Conservation (phyloP, 2,329 filamentous ascomycete species). For the Colletotrichum sp. region DNA sequence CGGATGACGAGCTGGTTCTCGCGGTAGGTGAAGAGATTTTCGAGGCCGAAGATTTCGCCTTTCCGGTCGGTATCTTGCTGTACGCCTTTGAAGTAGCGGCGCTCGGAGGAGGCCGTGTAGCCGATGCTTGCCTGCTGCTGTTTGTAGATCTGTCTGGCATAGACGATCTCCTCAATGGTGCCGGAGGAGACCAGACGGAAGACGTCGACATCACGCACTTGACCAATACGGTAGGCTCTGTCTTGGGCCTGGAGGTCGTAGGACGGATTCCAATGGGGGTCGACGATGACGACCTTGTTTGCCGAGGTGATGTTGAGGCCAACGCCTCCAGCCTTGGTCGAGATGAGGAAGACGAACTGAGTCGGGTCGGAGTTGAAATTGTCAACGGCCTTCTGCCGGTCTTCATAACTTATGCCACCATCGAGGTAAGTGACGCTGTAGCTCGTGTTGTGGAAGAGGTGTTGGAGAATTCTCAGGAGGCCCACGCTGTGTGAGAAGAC, state of each 20-base stretch:
- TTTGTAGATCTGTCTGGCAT: constrained; percentile 97
- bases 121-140: constrained; percentile 98
- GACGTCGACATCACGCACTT: constrained; percentile 91
- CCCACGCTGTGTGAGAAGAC: constrained; percentile 94
- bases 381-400: constrained; percentile 81
- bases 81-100: constrained; percentile 93
- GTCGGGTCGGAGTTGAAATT: constrained; percentile 87
- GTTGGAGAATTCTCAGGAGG: constrained; percentile 80
- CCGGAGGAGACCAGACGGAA: constrained; percentile 90
- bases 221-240: constrained; percentile 93
- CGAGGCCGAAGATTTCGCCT: constrained; percentile 91
- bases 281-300: constrained; percentile 97
- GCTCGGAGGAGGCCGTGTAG: constrained; percentile 89
- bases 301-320: constrained; percentile 96
- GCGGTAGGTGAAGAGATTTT: constrained; percentile 85
- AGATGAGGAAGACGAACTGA: constrained; percentile 96
- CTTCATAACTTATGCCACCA: constrained; percentile 81
- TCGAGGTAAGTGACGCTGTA: constrained; percentile 94
- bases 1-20: constrained; percentile 79
- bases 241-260: constrained; percentile 97
- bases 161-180: constrained; percentile 96
- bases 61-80: constrained; percentile 83
- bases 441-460: constrained; percentile 84
- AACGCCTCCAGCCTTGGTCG: constrained; percentile 89
- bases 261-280: constrained; percentile 96